Conservation (phyloP, 108 stramenopile species). For the Cyclotella atomus region DNA sequence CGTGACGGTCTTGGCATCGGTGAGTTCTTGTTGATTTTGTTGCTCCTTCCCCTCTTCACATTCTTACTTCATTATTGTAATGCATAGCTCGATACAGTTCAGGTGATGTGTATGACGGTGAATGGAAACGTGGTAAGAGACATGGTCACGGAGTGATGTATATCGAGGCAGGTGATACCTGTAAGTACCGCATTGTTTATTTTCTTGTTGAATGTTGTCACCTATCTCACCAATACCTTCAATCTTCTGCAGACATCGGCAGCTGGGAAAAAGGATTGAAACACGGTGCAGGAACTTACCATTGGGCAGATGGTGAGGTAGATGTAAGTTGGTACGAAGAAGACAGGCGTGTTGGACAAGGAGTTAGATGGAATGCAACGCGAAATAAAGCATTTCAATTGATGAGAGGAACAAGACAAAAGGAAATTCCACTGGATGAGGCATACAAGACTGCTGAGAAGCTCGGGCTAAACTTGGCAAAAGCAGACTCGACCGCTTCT, state of each 20-base stretch:
- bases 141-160: slow-evolving; percentile 56
- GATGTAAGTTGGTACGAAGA: slow-evolving; percentile 58
- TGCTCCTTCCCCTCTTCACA: no score
- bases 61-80: no score
- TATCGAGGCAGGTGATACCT: slow-evolving; percentile 55
- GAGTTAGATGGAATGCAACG: slow-evolving; percentile 48
- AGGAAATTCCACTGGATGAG: slow-evolving; percentile 46
- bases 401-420: slow-evolving; percentile 42
- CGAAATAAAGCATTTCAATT: slow-evolving; percentile 39
- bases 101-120: slow-evolving; percentile 57
- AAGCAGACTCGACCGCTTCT: slow-evolving; percentile 24
- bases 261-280: slow-evolving; percentile 54
- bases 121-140: slow-evolving; percentile 43
- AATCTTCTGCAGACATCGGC: slow-evolving; percentile 44
- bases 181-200: no score
- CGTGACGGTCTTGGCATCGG: slow-evolving; percentile 54
- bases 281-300: slow-evolving; percentile 54
- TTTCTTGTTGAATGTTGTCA: no score
- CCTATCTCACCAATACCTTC: no score
- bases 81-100: slow-evolving; percentile 50
- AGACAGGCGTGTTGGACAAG: slow-evolving; percentile 43
- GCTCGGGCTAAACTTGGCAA: slow-evolving; percentile 45
- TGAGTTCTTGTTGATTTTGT: no score
- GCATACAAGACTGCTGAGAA: slow-evolving; percentile 45
- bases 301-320: slow-evolving; percentile 57